These are phyloP conservation scores for Cyclotella choctawhatcheeana DNA, from an alignment of 108 stramenopile species.

Conservation along the genomic window DNA sequence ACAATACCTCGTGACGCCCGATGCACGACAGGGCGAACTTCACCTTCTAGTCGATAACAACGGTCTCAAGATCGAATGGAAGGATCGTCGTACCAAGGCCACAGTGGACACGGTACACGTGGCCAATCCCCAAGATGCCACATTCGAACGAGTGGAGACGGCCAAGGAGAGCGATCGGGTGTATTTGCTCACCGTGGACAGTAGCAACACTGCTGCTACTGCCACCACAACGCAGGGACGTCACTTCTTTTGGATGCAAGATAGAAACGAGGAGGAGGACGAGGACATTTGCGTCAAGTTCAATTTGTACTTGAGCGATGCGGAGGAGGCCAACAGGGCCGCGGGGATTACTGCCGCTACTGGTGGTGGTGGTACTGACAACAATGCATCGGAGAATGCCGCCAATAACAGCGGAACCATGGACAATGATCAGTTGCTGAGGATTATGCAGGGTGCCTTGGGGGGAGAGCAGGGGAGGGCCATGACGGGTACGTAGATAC, in stretches of 20 bases:
- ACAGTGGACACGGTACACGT: conserved; percentile 59
- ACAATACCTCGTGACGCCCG: conserved; percentile 67
- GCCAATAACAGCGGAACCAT: no score
- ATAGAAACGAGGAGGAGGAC: conserved; percentile 54
- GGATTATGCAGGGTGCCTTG: conserved; percentile 45
- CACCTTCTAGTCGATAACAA: conserved; percentile 51
- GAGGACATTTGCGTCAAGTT: conserved; percentile 65
- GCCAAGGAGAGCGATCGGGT: conserved; percentile 57
- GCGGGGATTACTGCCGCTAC: conserved; percentile 20
- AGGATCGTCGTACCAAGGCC: conserved; percentile 74
- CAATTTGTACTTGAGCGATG: conserved; percentile 71
- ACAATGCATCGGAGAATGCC: conserved; percentile 3
- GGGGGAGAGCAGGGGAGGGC: conserved; percentile 38
- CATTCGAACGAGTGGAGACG: conserved; percentile 59
- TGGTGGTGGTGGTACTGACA: conserved; percentile 13
- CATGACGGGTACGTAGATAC: conserved; percentile 5
- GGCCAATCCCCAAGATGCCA: conserved; percentile 39
- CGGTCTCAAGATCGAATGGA: conserved; percentile 66
- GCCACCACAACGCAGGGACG: no score
- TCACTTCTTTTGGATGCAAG: conserved; percentile 79
- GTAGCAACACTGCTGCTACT: conserved; percentile 23
- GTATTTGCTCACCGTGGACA: conserved; percentile 49
- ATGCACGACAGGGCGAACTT: conserved; percentile 73
- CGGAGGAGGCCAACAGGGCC: conserved; percentile 41
- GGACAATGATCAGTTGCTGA: conserved; percentile 32